Evolutionary conservation across 306 rosid species (phyloP).

Genomic region (Astragalus glycyphyllos): DNA sequence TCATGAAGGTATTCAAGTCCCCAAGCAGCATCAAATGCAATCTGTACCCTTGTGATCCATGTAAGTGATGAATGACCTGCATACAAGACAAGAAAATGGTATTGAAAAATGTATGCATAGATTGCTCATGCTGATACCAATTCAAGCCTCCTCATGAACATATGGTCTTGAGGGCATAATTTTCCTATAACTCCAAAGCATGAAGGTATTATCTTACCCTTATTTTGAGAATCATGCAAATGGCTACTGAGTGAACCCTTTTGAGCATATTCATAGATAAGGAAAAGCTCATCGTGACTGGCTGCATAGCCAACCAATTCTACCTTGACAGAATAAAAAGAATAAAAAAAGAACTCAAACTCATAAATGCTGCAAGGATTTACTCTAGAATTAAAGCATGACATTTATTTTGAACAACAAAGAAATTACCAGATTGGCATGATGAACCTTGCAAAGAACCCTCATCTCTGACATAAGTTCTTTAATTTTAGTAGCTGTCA

Average conservation of each 20-base stretch:
- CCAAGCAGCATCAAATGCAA: conserved; percentile 88
- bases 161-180: neutral
- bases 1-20: conserved; percentile 96
- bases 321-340: conserved; percentile 71
- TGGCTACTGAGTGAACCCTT: conserved; percentile 92
- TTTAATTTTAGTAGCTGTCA: conserved; percentile 85
- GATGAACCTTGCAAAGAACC: conserved; percentile 83
- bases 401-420: conserved; percentile 4
- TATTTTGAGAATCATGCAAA: conserved; percentile 87
- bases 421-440: conserved; percentile 21
- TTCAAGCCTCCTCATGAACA: conserved; percentile 4
- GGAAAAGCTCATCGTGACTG: conserved; percentile 80
- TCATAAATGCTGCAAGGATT: conserved; percentile 41
- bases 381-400: conserved; percentile 38
- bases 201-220: conserved; percentile 64
- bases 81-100: conserved; percentile 37
- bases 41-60: conserved; percentile 95
- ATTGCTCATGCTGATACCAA: conserved; percentile 30
- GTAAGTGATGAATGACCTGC: conserved; percentile 85
- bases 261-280: conserved; percentile 83
- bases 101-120: conserved; percentile 17
- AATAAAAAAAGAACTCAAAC: conserved; percentile 45
- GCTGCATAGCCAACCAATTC: conserved; percentile 94
- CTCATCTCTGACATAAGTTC: conserved; percentile 88
- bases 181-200: neutral